Evolutionary conservation across 2,329 filamentous ascomycete species (phyloP).

Genomic region (Cryphonectria carpinicola): DNA sequence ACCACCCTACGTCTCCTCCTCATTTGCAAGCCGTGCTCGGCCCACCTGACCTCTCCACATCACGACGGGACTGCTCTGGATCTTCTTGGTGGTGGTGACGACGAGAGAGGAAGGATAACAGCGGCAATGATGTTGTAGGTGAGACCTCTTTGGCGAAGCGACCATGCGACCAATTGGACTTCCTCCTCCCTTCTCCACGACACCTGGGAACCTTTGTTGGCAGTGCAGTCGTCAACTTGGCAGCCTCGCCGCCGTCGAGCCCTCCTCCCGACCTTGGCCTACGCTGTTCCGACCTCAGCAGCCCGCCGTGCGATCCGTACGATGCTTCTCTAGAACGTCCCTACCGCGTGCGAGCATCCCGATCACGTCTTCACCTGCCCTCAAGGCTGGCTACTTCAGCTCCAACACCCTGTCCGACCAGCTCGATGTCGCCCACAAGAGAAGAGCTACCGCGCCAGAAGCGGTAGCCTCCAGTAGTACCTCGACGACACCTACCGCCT

Average conservation of each 20-base stretch:
- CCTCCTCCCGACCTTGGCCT: neutral
- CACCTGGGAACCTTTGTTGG: constrained; percentile 33
- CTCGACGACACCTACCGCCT: constrained; percentile 2
- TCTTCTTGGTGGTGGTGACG: neutral
- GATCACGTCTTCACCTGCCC: constrained; percentile 30
- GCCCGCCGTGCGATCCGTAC: constrained; percentile 9
- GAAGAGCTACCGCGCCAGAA: constrained; percentile 14
- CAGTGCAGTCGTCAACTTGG: constrained; percentile 32
- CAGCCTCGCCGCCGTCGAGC: constrained; percentile 20
- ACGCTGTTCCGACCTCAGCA: neutral
- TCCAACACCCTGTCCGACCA: constrained; percentile 40
- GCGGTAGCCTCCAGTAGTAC: constrained; percentile 20
- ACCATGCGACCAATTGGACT: constrained; percentile 27
- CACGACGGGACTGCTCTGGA: neutral
- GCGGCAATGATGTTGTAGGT: constrained; percentile 6
- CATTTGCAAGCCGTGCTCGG: neutral
- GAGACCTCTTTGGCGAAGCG: constrained; percentile 12
- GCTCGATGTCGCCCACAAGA: constrained; percentile 32
- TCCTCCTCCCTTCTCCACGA: constrained; percentile 14
- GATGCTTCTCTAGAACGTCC: constrained; percentile 33
- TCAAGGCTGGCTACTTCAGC: constrained; percentile 40
- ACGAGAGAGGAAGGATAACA: neutral
- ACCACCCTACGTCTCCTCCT: neutral
- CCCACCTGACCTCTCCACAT: neutral
- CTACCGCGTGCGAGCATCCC: constrained; percentile 28